Base-by-base conservation (phyloP, 768 basidiomycete species). In the Suillus decipiens region DNA sequence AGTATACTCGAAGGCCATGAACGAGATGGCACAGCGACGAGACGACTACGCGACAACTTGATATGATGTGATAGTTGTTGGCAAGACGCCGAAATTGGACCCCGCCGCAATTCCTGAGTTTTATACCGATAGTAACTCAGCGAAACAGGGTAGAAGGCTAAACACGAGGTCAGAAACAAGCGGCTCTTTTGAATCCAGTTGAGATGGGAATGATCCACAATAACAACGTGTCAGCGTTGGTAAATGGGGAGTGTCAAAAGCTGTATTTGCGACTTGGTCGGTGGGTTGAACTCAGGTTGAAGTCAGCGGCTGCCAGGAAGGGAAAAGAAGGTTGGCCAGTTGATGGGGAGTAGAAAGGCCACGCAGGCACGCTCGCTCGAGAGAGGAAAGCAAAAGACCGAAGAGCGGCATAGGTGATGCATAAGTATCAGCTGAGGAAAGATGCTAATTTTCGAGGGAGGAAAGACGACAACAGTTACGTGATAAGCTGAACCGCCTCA, bases 51-150 rank as follows among this genome's bases (percentile, higher is more conserved):
- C 66, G 66, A 66, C 63, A 59, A 63, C 68, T 66, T 68, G 61
- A 55, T 69, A 64, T 64, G 73, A 64, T 66, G 68, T 75, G 74
- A 71, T 71, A 64, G 74, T 74, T 47, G 75, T 76, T 76, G 74
- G 67, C 69, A 75, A 74, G 75, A 69, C 72, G 68, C 60, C 59
- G 64, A 76, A 75, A 75, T 76, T 72, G 74, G 69, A 74, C 71
- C 70, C 70, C 74, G 75, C 72, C 67, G 75, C 69, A 76, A 72
- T 70, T 68, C 69, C 74, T 74, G 75, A 74, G 75, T 74, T 75
- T 75, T 75, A 75, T 75, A 76, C 68, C 66, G 66, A 76, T 76
- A 76, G 70, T 75, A 75, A 75, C 74, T 75, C 74, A 75, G 74
- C 74, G 74, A 75, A 76, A 69, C 75, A 75, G 68, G 71, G 73